These are phyloP conservation scores for Gossypium stocksii DNA, from an alignment of 345 rosid species.

Conservation along the genomic window DNA sequence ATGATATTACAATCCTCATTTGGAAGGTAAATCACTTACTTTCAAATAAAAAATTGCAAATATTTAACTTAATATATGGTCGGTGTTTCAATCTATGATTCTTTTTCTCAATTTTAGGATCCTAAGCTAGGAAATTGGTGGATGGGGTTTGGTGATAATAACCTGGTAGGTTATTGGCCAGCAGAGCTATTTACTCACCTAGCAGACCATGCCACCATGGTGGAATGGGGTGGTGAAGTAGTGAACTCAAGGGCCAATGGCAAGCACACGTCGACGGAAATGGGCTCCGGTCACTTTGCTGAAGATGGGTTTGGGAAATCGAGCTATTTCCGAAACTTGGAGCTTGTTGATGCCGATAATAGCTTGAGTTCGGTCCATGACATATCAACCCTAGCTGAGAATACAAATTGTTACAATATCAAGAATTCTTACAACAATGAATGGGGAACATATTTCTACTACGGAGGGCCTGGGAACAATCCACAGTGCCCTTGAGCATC, in stretches of 20 bases:
- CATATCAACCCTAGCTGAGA: constrained; percentile 71
- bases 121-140: constrained; percentile 94
- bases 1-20: constrained; percentile 80
- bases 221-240: constrained; percentile 98
- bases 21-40: constrained; percentile 64
- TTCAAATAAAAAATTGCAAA: background rate
- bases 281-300: constrained; percentile 95
- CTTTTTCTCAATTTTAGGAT: constrained; percentile 37
- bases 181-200: constrained; percentile 92
- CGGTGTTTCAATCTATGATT: background rate
- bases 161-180: constrained; percentile 97
- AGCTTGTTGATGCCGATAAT: constrained; percentile 85
- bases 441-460: constrained; percentile 94
- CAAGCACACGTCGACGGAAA: constrained; percentile 82
- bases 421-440: constrained; percentile 63
- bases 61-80: background rate
- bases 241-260: constrained; percentile 85
- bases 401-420: constrained; percentile 87
- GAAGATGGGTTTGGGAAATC: constrained; percentile 86
- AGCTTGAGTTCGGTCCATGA: constrained; percentile 65
- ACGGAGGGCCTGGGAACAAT: constrained; percentile 91
- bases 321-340: constrained; percentile 81
- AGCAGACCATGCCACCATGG: constrained; percentile 84
- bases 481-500: constrained; percentile 54
- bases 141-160: constrained; percentile 90